Percentiles rank a stretch among this genome's conserved stretches.
Evolutionary conservation across 352 stramenopile genomes (phyloP).

Genomic region (Globisporangium polare): DNA sequence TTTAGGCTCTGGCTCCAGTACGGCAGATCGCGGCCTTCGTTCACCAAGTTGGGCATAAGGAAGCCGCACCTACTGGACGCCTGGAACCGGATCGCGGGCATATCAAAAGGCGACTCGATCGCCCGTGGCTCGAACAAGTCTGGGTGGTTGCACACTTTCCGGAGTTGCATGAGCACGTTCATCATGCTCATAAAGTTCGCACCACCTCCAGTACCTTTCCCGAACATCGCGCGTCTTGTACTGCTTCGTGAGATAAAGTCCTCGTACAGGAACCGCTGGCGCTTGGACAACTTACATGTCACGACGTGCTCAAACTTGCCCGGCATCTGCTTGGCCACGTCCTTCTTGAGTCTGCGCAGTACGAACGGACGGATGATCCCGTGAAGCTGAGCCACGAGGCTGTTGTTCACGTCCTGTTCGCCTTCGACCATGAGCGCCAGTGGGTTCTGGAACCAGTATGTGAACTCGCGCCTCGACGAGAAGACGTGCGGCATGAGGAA

Average conservation of each 20-base stretch:
- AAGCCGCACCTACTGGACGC: slow-evolving; percentile 39
- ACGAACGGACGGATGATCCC: slow-evolving; percentile 98
- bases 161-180: slow-evolving; percentile 98
- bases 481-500: slow-evolving; percentile 99
- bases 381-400: slow-evolving; percentile 93
- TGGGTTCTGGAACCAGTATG: slow-evolving; percentile 98
- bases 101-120: slow-evolving; percentile 94
- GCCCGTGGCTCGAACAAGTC: slow-evolving; percentile 97
- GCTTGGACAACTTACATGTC: slow-evolving; percentile 91
- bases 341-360: slow-evolving; percentile 95
- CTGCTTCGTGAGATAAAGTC: slow-evolving; percentile 96
- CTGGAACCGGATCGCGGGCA: slow-evolving; percentile 31
- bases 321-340: slow-evolving; percentile 97
- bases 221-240: slow-evolving; percentile 89
- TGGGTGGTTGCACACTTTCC: slow-evolving; percentile 98
- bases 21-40: slow-evolving; percentile 26
- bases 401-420: slow-evolving; percentile 71
- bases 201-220: slow-evolving; percentile 65
- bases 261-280: slow-evolving; percentile 97
- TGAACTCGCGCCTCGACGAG: slow-evolving; percentile 91
- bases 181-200: slow-evolving; percentile 98
- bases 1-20: slow-evolving; percentile 33
- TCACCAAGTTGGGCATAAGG: slow-evolving; percentile 39
- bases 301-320: slow-evolving; percentile 98
- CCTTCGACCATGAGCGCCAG: slow-evolving; percentile 84